These are phyloP conservation scores for Vanderwaltozyma yarrowii DNA, from an alignment of 805 yeast species.

Conservation along the genomic window DNA sequence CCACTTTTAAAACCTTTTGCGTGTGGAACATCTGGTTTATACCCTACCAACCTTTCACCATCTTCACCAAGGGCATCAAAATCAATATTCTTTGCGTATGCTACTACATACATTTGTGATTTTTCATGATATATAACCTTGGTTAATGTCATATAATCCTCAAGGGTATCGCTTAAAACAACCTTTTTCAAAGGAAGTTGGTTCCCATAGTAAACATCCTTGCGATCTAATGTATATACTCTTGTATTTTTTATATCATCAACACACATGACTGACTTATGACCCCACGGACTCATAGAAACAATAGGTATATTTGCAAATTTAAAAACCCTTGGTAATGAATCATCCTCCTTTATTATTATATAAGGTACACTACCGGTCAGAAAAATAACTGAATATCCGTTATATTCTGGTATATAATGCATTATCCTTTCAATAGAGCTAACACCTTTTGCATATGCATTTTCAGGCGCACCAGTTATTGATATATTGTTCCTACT, in stretches of 20 bases:
- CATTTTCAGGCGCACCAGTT: constrained; percentile 75
- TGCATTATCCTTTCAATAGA: constrained; percentile 56
- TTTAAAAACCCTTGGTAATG: constrained; percentile 54
- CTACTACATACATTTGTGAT: constrained; percentile 50
- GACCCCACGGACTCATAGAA: constrained; percentile 39
- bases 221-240: constrained; percentile 30
- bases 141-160: constrained; percentile 40
- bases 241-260: constrained; percentile 64
- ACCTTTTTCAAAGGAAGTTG: constrained; percentile 48
- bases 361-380: constrained; percentile 68
- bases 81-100: constrained; percentile 48
- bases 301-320: constrained; percentile 56
- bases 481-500: constrained; percentile 33
- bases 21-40: constrained; percentile 34
- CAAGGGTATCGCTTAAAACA: constrained; percentile 33
- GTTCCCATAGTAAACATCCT: constrained; percentile 42
- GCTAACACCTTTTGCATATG: constrained; percentile 55
- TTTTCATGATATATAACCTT: constrained; percentile 60
- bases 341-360: constrained; percentile 52
- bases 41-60: constrained; percentile 52
- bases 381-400: constrained; percentile 50
- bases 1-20: constrained; percentile 52
- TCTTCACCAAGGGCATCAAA: constrained; percentile 69
- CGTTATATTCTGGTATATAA: constrained; percentile 47
- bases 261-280: constrained; percentile 47